Conservation (phyloP, 116 monocot genomes). For the Phalaenopsis hybrid region DNA sequence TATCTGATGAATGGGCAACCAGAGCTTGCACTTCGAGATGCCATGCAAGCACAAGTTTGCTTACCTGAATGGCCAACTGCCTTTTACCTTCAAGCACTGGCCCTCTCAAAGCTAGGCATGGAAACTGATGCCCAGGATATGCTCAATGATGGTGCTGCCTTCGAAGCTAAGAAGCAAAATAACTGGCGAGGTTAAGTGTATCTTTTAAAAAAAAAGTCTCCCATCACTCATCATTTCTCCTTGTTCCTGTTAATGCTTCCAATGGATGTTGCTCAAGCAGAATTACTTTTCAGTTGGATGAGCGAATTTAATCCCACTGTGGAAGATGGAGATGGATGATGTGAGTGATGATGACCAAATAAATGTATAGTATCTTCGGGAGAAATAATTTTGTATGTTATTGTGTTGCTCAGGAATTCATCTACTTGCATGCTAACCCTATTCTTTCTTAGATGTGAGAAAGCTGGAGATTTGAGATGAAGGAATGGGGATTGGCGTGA, state of each 20-base stretch:
- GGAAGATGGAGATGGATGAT: neutral
- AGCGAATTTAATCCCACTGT: neutral
- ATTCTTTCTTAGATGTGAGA: no score
- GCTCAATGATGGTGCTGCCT: slow-evolving; percentile 92
- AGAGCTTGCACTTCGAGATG: slow-evolving; percentile 86
- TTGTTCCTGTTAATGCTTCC: neutral
- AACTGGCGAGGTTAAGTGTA: slow-evolving; percentile 51
- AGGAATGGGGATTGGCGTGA: no score
- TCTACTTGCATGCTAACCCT: neutral
- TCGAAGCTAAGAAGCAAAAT: slow-evolving; percentile 76
- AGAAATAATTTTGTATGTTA: slow-evolving; percentile 2
- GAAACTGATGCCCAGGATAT: slow-evolving; percentile 95
- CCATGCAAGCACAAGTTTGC: slow-evolving; percentile 97
- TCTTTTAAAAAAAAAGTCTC: neutral
- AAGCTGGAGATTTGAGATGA: no score
- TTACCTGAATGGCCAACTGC: slow-evolving; percentile 96
- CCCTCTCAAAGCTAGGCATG: slow-evolving; percentile 94
- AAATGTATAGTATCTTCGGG: slow-evolving; percentile 3
- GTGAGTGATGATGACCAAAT: neutral
- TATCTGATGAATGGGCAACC: slow-evolving; percentile 89
- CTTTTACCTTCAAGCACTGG: slow-evolving; percentile 92
- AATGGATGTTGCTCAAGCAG: neutral
- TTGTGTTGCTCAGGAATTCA: neutral
- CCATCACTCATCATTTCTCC: neutral
- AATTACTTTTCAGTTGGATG: neutral